phyloP scores from a whole-genome alignment of 345 rosid species.

The Eucalyptus marginata region DNA sequence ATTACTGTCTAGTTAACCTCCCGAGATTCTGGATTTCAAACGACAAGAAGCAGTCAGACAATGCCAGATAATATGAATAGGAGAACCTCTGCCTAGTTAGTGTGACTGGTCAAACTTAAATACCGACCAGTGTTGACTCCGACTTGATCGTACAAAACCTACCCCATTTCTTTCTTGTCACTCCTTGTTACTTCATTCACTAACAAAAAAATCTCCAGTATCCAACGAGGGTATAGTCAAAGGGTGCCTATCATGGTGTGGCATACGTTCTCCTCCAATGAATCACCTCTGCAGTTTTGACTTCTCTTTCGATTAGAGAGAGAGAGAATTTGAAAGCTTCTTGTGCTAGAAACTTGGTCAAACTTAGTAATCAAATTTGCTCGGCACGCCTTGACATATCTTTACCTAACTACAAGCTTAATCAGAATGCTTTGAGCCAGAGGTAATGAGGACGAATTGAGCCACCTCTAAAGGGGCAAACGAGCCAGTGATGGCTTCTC shows the following conservation, averaged over 20 bases:
- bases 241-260: background rate
- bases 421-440: background rate
- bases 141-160: background rate
- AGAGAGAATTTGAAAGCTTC: background rate
- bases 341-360: background rate
- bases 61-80: background rate
- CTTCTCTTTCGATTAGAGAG: background rate
- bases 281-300: background rate
- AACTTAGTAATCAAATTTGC: background rate
- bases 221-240: background rate
- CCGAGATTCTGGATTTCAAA: background rate
- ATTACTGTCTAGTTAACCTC: background rate
- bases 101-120: background rate
- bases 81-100: background rate
- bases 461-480: background rate
- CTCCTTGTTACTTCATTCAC: background rate
- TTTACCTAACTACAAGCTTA: background rate
- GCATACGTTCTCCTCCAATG: background rate
- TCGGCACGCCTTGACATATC: background rate
- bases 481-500: background rate
- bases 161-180: background rate
- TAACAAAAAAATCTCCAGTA: background rate
- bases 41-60: background rate
- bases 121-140: background rate
- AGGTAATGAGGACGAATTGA: background rate